Evolutionary conservation across 1,284 basidiomycete species (phyloP).

Genomic region (Ceratobasidium sp.): DNA sequence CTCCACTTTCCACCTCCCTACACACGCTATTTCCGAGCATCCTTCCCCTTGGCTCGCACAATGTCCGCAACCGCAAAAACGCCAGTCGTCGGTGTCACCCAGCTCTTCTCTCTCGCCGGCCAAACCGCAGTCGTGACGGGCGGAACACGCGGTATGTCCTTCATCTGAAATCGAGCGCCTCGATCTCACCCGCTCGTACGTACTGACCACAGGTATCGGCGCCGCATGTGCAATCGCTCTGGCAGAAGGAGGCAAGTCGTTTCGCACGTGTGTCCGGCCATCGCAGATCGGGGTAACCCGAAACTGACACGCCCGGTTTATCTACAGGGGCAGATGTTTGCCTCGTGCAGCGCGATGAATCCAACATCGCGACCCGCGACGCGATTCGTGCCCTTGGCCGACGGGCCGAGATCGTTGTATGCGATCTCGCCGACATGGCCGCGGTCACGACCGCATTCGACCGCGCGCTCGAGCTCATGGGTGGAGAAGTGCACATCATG

Average conservation of each 20-base stretch:
- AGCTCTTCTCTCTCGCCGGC: constrained; percentile 54
- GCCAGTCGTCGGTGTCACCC: constrained; percentile 31
- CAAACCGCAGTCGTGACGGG: constrained; percentile 53
- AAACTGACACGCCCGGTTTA: constrained; percentile 1
- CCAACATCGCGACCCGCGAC: constrained; percentile 65
- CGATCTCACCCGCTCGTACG: constrained; percentile 37
- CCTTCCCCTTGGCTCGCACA: neutral
- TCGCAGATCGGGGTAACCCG: constrained; percentile 42
- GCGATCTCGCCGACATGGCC: constrained; percentile 75
- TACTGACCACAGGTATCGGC: constrained; percentile 65
- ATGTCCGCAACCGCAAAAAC: constrained; percentile 38
- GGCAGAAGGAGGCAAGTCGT: constrained; percentile 59
- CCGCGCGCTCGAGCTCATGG: constrained; percentile 67
- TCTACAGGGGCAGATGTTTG: constrained; percentile 75
- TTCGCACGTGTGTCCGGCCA: constrained; percentile 49
- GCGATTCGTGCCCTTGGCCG: constrained; percentile 58
- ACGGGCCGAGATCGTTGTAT: constrained; percentile 64
- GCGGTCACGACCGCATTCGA: constrained; percentile 72
- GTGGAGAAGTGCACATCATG: constrained; percentile 78
- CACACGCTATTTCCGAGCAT: too few relatives aligned
- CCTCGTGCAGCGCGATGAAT: constrained; percentile 69
- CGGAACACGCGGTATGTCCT: constrained; percentile 40
- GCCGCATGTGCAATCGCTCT: constrained; percentile 75
- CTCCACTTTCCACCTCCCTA: constrained; percentile 13
- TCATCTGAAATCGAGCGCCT: constrained; percentile 2